phyloP scores from a whole-genome alignment of 169 alveolate genomes.

The Cryptosporidium sp. region DNA sequence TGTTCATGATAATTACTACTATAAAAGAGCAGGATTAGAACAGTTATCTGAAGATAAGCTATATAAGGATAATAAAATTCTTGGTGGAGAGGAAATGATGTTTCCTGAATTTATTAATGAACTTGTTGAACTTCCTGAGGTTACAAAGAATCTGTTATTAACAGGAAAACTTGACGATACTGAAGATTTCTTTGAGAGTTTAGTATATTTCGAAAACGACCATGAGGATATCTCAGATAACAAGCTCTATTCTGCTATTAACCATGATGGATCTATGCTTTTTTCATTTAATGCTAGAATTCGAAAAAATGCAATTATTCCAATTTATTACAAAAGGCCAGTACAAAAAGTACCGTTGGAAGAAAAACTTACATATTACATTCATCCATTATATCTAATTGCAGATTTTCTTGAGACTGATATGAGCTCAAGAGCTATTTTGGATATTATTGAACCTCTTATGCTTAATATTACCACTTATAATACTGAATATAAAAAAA shows the following conservation, averaged over 20 bases:
- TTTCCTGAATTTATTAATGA: conserved; percentile 44
- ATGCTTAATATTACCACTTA: background rate
- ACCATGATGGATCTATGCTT: conserved; percentile 20
- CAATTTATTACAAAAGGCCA: conserved; percentile 54
- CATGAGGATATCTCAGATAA: background rate
- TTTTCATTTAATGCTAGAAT: conserved; percentile 1
- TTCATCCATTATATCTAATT: conserved; percentile 53
- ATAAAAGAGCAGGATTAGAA: conserved; percentile 40
- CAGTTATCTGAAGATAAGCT: conserved; percentile 3
- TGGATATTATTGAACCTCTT: conserved; percentile 32
- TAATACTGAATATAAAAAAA: background rate
- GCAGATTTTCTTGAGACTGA: conserved; percentile 61
- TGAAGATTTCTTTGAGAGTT: conserved; percentile 60
- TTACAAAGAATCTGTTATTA: conserved; percentile 9
- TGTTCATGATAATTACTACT: conserved; percentile 45
- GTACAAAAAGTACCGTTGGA: conserved; percentile 15
- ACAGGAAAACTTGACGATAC: conserved; percentile 20
- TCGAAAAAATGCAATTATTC: conserved; percentile 26
- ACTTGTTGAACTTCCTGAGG: conserved; percentile 32
- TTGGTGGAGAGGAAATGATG: background rate
- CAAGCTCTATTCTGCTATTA: background rate
- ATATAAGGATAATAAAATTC: background rate
- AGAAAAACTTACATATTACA: conserved; percentile 38
- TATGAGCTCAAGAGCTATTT: conserved; percentile 38
- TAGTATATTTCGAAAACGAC: conserved; percentile 46